Evolutionary conservation across 306 rosid genomes (phyloP).

Genomic region (Trifolium subterraneum): DNA sequence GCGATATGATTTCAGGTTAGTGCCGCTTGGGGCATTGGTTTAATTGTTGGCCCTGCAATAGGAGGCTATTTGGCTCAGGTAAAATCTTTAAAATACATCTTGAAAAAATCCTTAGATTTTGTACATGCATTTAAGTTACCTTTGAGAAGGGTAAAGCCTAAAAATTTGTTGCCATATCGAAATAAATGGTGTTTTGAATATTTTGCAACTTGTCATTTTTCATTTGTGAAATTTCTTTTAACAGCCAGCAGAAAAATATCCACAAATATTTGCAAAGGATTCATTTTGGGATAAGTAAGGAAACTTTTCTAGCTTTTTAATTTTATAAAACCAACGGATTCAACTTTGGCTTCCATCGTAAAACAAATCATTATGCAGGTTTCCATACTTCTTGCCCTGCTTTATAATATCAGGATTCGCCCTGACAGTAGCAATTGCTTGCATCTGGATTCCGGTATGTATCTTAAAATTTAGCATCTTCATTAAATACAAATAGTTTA

Average conservation of each 20-base stretch:
- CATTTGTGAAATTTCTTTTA: constrained; percentile 18
- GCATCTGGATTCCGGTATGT: constrained; percentile 61
- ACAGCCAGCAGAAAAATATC: constrained; percentile 88
- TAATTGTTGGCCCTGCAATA: constrained; percentile 86
- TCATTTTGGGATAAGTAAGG: constrained; percentile 83
- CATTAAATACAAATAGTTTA: too few relatives aligned
- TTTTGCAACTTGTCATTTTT: background rate
- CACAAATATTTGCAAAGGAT: constrained; percentile 59
- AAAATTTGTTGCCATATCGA: too few relatives aligned
- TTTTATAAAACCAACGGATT: background rate
- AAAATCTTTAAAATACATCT: constrained; percentile 32
- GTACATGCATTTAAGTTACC: too few relatives aligned
- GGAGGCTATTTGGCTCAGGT: constrained; percentile 89
- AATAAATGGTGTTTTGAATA: background rate
- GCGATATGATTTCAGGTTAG: constrained; percentile 62
- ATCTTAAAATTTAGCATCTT: background rate
- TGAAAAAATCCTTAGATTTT: constrained; percentile 13
- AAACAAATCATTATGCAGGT: constrained; percentile 43
- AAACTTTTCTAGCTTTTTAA: constrained; percentile 2
- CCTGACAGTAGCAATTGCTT: constrained; percentile 28
- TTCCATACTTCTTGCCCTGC: constrained; percentile 56
- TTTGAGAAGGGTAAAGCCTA: too few relatives aligned
- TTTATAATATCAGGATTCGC: constrained; percentile 47
- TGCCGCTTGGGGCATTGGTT: constrained; percentile 78
- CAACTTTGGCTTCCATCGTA: background rate